These are phyloP conservation scores for Tetrahymena elliotti DNA, from an alignment of 73 alveolate species.

Conservation along the genomic window DNA sequence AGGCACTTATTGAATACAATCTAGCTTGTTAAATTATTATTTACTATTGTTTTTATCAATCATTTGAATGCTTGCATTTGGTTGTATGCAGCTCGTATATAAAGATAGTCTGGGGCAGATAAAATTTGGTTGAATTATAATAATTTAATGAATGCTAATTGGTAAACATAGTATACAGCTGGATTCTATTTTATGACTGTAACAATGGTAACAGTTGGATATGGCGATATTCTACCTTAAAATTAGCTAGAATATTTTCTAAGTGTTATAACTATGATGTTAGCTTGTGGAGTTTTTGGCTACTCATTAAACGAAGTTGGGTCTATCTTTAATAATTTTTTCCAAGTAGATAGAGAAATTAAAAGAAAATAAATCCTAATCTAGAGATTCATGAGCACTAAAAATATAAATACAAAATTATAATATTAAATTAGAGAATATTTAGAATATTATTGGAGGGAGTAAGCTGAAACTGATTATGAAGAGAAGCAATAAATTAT, in stretches of 20 bases:
- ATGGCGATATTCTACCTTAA: neutral
- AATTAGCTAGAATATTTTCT: neutral
- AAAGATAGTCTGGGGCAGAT: neutral
- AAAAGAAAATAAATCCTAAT: slow-evolving; percentile 46
- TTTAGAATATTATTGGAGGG: slow-evolving; percentile 55
- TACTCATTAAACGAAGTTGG: neutral
- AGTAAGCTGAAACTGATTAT: slow-evolving; percentile 8
- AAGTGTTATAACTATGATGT: neutral
- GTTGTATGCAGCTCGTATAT: slow-evolving; percentile 38
- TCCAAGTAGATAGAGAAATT: slow-evolving; percentile 37
- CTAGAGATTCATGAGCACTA: slow-evolving; percentile 56
- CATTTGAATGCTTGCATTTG: slow-evolving; percentile 65
- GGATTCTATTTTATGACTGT: neutral
- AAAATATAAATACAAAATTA: slow-evolving; percentile 53
- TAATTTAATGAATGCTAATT: neutral
- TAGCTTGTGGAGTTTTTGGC: neutral
- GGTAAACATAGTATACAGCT: neutral
- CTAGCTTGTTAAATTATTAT: slow-evolving; percentile 3
- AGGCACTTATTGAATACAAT: neutral
- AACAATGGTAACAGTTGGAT: neutral
- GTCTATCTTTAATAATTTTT: neutral
- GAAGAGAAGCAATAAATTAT: slow-evolving; percentile 12
- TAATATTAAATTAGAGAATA: slow-evolving; percentile 54
- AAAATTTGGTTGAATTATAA: neutral
- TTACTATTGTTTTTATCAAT: slow-evolving; percentile 26